phyloP scores from a whole-genome alignment of 768 basidiomycete genomes.

The Infundibulicybe gibba region DNA sequence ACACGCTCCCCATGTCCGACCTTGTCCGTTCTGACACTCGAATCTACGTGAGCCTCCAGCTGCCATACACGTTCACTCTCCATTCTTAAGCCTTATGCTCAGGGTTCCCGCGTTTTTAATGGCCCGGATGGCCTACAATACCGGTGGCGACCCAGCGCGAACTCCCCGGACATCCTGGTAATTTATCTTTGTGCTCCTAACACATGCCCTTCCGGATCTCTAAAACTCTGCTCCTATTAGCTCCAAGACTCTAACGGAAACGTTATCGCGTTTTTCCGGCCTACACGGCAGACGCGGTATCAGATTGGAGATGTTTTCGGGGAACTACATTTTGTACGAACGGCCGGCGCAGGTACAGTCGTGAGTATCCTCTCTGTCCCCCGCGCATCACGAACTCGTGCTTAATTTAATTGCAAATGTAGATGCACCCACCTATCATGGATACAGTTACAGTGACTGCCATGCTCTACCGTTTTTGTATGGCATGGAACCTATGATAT shows the following conservation, averaged over 20 bases:
- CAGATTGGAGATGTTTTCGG: constrained; percentile 85
- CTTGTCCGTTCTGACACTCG: constrained; percentile 68
- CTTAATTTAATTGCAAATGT: constrained; percentile 21
- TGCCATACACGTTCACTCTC: constrained; percentile 8
- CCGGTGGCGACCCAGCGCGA: constrained; percentile 72
- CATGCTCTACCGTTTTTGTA: constrained; percentile 83
- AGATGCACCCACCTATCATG: constrained; percentile 91
- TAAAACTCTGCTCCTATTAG: constrained; percentile 34
- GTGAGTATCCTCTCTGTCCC: constrained; percentile 37
- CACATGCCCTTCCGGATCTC: constrained; percentile 11
- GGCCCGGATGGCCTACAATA: constrained; percentile 82
- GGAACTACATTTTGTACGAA: constrained; percentile 79
- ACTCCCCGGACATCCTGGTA: constrained; percentile 57
- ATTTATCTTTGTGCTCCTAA: constrained; percentile 20
- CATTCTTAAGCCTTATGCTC: constrained; percentile 13
- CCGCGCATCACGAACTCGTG: constrained; percentile 9
- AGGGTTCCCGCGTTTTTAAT: constrained; percentile 70
- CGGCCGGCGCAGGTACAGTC: constrained; percentile 78
- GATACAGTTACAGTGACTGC: constrained; percentile 81
- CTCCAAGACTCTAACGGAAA: constrained; percentile 67
- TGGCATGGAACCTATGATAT: constrained; percentile 43
- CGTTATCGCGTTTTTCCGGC: constrained; percentile 78
- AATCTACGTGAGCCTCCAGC: constrained; percentile 43
- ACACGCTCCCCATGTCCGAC: constrained; percentile 79
- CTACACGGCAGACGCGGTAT: constrained; percentile 74